Evolutionary conservation across 305 asterid species (phyloP).

Genomic region (Nicotiana rustica): DNA sequence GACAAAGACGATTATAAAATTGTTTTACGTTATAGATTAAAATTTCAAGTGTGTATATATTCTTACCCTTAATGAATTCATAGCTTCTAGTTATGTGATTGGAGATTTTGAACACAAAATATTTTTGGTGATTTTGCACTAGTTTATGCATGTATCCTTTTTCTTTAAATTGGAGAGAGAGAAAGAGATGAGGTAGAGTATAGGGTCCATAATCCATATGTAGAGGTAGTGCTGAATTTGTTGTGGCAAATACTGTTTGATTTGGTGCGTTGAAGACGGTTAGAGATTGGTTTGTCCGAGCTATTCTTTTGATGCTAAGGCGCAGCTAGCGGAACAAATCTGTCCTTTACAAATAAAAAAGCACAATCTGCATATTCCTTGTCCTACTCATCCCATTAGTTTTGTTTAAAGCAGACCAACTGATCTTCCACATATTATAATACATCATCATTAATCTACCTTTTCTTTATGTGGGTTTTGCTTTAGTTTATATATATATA

Average conservation of each 20-base stretch:
- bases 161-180: background rate
- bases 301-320: constrained; percentile 6
- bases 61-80: too few species aligned
- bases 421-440: background rate
- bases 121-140: background rate
- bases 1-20: too few species aligned
- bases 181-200: background rate
- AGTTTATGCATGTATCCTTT: background rate
- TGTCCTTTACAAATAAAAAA: constrained; percentile 23
- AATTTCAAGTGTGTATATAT: too few species aligned
- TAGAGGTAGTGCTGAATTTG: background rate
- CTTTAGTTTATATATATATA: background rate
- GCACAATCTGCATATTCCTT: background rate
- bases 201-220: background rate
- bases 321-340: constrained; percentile 1
- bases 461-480: constrained; percentile 7
- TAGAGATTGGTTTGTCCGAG: background rate
- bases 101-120: too few species aligned
- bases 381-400: constrained; percentile 2
- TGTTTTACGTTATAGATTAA: too few species aligned
- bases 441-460: constrained; percentile 13
- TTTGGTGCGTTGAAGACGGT: background rate
- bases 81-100: too few species aligned
- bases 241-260: background rate
- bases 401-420: constrained; percentile 14